phyloP scores from a whole-genome alignment of 139 green algal genomes.

The Yamagishiella unicocca region DNA sequence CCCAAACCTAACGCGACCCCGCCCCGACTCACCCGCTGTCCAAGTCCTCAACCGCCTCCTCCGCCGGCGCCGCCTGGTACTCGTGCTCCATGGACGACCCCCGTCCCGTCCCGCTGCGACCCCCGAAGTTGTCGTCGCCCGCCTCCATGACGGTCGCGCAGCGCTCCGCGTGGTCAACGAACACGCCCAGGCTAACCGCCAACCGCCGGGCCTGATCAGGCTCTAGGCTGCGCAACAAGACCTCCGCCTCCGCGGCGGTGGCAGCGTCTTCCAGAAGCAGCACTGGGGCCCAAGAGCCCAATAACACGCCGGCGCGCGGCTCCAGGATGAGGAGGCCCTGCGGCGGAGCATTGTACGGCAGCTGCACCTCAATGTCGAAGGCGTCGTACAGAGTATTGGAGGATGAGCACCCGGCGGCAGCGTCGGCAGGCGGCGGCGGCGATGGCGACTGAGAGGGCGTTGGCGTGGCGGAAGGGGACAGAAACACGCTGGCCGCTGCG shows the following conservation, averaged over 20 bases:
- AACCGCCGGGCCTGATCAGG: background rate
- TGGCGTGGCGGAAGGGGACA: background rate
- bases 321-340: slow-evolving; percentile 43
- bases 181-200: slow-evolving; percentile 4
- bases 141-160: background rate
- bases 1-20: no score
- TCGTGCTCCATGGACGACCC: background rate
- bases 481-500: background rate
- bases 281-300: slow-evolving; percentile 31
- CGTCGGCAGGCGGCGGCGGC: background rate
- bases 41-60: background rate
- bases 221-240: background rate
- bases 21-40: no score
- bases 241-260: background rate
- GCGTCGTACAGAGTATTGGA: background rate
- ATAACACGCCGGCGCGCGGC: slow-evolving; percentile 21
- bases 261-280: slow-evolving; percentile 33
- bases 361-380: slow-evolving; percentile 30
- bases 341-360: background rate
- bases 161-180: slow-evolving; percentile 43
- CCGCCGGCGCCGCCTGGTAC: background rate
- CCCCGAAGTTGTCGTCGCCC: background rate
- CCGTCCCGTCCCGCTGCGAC: background rate
- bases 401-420: background rate
- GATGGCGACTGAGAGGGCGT: background rate